Base-by-base conservation (phyloP, 192 early-diverging fungal species). In the Phycomyces nitens region DNA sequence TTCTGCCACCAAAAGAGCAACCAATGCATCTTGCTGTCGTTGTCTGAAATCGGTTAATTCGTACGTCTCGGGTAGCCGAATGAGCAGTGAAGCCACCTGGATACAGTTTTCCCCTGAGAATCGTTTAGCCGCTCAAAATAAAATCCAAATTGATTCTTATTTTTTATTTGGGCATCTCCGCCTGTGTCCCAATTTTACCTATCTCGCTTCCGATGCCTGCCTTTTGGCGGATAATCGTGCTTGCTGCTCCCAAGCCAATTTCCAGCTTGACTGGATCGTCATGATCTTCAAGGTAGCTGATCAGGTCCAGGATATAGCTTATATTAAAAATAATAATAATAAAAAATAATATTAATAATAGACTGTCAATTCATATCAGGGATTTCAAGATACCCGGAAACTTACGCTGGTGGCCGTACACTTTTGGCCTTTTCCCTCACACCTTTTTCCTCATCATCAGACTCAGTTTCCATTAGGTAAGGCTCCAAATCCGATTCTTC, bases 191-290 rank as follows among this genome's bases (percentile, higher is more conserved):
- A 34, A 6, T 53, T 41, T 61, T 71, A 71, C 69, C 63, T 42
- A 64, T 58, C 64, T 62, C 56, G 16, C 18, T 70, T 10, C 60
- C 68, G 27, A 61, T 18, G 38, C 55, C 64, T 21, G 38, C 22
- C 57, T 75, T 75, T 34, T 62, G 49, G 5, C 63, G 53, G 34
- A 70, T 67, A 29, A 75, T 20, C 11, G 6, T 40, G 43, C 61
- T 60, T n/a, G 73, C 73, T 44, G 51, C 60, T 0, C 44, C 26
- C 22, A 75, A 59, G 22, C 55, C 68, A 53, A 70, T 47, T 15
- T 75, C 68, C 15, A 70, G 60, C 42, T 66, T 75, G 7, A 66
- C 53, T 22, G 73, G 73, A 52, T 75, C 73, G 18, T 70, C 69
- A 4, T 44, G 18, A 39, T 62, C 61, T 53, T 57, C 49, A 29